Conservation (phyloP, 768 basidiomycete genomes). For the Basidioascus undulatus region DNA sequence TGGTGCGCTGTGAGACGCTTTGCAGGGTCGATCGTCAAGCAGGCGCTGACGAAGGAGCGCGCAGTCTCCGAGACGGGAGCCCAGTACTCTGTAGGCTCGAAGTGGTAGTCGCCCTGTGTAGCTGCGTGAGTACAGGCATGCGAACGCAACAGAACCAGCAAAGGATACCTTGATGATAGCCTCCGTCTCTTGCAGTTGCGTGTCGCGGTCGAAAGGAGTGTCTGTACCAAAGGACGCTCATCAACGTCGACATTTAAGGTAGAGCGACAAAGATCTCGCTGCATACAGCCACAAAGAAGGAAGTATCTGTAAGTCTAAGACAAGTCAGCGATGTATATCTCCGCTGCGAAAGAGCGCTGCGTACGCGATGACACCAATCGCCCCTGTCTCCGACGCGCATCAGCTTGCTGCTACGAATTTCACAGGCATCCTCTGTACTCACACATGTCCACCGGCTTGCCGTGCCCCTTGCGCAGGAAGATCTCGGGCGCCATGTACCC, state of each 20-base stretch:
- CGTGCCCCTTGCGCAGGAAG: slow-evolving; percentile 53
- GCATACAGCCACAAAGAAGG: background rate
- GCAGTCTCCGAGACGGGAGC: slow-evolving; percentile 57
- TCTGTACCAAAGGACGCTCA: too few relatives aligned
- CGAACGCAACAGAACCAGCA: too few relatives aligned
- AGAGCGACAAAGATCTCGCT: slow-evolving; percentile 3
- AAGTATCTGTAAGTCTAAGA: too few relatives aligned
- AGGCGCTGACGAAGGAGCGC: slow-evolving; percentile 52
- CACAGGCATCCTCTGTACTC: background rate
- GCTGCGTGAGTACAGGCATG: too few relatives aligned
- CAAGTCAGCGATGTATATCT: too few relatives aligned
- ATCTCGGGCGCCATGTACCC: slow-evolving; percentile 90
- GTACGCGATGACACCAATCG: slow-evolving; percentile 95
- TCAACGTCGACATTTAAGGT: too few relatives aligned
- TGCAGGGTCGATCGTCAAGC: slow-evolving; percentile 62
- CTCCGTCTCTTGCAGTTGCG: too few relatives aligned
- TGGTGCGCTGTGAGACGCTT: slow-evolving; percentile 55
- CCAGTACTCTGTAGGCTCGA: slow-evolving; percentile 67
- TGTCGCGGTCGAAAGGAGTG: slow-evolving; percentile 90
- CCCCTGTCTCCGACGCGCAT: too few relatives aligned
- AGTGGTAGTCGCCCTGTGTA: slow-evolving; percentile 81
- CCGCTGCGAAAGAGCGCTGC: too few relatives aligned
- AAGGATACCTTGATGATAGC: too few relatives aligned
- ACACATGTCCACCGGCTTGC: slow-evolving; percentile 80
- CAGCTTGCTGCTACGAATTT: slow-evolving; percentile 2